These are phyloP conservation scores for Aspergillus piperis DNA, from an alignment of 2,329 filamentous ascomycete genomes.

Conservation along the genomic window DNA sequence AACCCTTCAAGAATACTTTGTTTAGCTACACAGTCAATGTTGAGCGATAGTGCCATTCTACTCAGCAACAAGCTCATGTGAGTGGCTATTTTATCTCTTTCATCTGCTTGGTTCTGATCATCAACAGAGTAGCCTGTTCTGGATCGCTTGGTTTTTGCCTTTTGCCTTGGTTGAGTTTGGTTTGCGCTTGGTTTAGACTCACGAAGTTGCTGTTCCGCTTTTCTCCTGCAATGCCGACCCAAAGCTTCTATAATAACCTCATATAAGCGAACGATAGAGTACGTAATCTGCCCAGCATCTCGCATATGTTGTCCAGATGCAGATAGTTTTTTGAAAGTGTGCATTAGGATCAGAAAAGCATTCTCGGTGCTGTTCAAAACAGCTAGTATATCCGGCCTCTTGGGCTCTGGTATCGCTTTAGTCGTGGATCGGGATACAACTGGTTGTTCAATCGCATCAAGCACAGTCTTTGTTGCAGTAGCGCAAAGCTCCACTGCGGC, in stretches of 20 bases:
- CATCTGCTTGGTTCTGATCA: neutral
- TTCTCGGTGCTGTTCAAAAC: slow-evolving; percentile 27
- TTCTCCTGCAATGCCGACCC: slow-evolving; percentile 26
- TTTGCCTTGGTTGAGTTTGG: slow-evolving; percentile 20
- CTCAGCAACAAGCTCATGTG: slow-evolving; percentile 29
- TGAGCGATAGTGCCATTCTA: slow-evolving; percentile 34
- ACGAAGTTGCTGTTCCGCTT: slow-evolving; percentile 8
- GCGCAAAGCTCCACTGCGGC: slow-evolving; percentile 33
- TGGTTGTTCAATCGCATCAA: slow-evolving; percentile 15
- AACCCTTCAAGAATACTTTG: slow-evolving; percentile 45
- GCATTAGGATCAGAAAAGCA: slow-evolving; percentile 30
- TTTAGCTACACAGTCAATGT: slow-evolving; percentile 28
- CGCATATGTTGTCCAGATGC: slow-evolving; percentile 12
- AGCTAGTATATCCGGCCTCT: slow-evolving; percentile 18
- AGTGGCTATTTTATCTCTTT: slow-evolving; percentile 22
- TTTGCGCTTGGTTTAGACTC: slow-evolving; percentile 7
- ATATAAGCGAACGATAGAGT: slow-evolving; percentile 39
- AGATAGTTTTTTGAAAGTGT: slow-evolving; percentile 31
- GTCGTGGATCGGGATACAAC: slow-evolving; percentile 8
- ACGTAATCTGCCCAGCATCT: slow-evolving; percentile 30
- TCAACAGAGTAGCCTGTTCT: neutral
- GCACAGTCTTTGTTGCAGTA: slow-evolving; percentile 27
- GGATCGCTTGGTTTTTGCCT: slow-evolving; percentile 9
- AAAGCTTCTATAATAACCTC: slow-evolving; percentile 31
- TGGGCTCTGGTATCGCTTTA: neutral